A percentile compares a stretch with the other conserved stretches of the same genome.
Conservation (phyloP, 2,329 filamentous ascomycete genomes). For the Domatiomyces catenatus region DNA sequence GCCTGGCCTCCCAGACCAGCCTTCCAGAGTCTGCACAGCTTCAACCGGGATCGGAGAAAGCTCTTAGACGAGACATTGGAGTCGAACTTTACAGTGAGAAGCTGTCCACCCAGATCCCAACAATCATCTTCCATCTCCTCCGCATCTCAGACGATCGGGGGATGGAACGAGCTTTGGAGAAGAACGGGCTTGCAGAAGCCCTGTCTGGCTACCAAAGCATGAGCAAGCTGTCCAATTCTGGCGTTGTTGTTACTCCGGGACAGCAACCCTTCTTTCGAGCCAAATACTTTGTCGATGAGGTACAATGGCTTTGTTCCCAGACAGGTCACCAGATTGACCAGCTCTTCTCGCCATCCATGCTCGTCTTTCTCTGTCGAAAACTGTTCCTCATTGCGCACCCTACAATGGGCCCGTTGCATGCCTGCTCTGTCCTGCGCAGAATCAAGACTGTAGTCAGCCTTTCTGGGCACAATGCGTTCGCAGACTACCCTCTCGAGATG, state of each 20-base stretch:
- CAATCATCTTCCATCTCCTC: conserved; percentile 63
- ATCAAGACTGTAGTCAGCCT: conserved; percentile 67
- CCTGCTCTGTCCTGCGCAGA: conserved; percentile 73
- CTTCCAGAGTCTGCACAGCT: conserved; percentile 28
- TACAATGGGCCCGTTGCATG: conserved; percentile 71
- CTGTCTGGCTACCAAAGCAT: conserved; percentile 46
- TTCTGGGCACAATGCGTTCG: conserved; percentile 54
- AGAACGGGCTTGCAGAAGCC: conserved; percentile 28
- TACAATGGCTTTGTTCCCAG: conserved; percentile 62
- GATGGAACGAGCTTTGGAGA: conserved; percentile 51
- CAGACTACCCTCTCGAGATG: conserved; percentile 80
- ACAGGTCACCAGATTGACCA: conserved; percentile 48
- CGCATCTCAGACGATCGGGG: conserved; percentile 61
- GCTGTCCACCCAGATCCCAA: conserved; percentile 55
- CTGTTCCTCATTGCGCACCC: conserved; percentile 69
- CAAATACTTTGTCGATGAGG: conserved; percentile 58
- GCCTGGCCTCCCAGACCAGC: conserved; percentile 59
- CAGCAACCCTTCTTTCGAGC: conserved; percentile 79
- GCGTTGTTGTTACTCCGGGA: conserved; percentile 50
- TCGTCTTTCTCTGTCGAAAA: conserved; percentile 58
- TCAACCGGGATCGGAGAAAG: conserved; percentile 44
- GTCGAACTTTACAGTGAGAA: conserved; percentile 47
- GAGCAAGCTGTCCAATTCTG: conserved; percentile 50
- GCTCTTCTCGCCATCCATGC: conserved; percentile 62
- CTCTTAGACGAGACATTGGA: conserved; percentile 55